Evolutionary conservation across 179 eudicot species (phyloP).

Genomic region (Gypsophila paniculata): DNA sequence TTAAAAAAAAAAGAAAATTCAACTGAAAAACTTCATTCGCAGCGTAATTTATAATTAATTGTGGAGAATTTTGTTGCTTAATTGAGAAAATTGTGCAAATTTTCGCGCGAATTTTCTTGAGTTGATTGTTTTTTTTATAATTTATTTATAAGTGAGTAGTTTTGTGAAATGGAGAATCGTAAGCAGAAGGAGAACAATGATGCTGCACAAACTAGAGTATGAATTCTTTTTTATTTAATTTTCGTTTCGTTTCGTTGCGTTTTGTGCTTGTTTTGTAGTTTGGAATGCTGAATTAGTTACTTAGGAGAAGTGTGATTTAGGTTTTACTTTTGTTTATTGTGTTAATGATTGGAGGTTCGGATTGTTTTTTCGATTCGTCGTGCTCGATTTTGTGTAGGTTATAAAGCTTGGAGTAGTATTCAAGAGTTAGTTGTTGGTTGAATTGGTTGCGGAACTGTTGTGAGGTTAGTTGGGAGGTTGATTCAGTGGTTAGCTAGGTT

Average conservation of each 20-base stretch:
- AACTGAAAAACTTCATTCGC: neutral
- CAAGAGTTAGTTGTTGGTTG: neutral
- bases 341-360: neutral
- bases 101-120: neutral
- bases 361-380: neutral
- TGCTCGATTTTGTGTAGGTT: neutral
- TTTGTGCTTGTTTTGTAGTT: neutral
- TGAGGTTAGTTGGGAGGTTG: neutral
- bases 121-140: neutral
- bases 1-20: neutral
- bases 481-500: neutral
- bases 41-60: neutral
- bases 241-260: neutral
- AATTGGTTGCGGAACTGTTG: neutral
- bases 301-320: neutral
- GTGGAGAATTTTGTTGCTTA: neutral
- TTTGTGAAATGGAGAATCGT: slow-evolving; percentile 20
- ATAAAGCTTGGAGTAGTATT: neutral
- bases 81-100: neutral
- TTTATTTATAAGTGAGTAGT: neutral
- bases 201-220: slow-evolving; percentile 22
- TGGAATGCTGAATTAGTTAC: neutral
- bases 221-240: neutral
- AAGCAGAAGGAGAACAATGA: slow-evolving; percentile 16
- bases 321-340: neutral